Evolutionary conservation across 2,329 filamentous ascomycete genomes (phyloP).

Genomic region (Penicillium janthinellum): DNA sequence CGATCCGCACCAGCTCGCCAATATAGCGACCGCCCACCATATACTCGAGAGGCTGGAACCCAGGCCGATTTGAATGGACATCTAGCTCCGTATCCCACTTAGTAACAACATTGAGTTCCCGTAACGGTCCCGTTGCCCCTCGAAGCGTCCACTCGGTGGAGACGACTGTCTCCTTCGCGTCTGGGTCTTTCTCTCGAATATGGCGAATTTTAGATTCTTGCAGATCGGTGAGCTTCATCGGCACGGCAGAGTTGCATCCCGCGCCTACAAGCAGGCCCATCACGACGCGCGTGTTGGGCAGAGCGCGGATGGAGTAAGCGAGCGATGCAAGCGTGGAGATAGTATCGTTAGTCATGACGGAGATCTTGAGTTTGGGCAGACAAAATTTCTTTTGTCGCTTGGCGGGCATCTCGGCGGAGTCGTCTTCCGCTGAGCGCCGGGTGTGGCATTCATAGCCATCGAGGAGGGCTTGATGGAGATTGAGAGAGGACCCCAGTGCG

Average conservation of each 20-base stretch:
- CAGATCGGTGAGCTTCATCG: conserved; percentile 63
- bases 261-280: conserved; percentile 80
- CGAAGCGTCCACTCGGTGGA: conserved; percentile 82
- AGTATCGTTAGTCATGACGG: conserved; percentile 76
- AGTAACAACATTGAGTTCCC: conserved; percentile 62
- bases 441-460: conserved; percentile 48
- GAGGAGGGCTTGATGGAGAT: conserved; percentile 37
- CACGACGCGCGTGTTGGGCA: conserved; percentile 61
- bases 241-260: conserved; percentile 74
- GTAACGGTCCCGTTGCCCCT: conserved; percentile 65
- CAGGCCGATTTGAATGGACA: conserved; percentile 63
- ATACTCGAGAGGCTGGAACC: conserved; percentile 78
- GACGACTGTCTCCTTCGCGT: conserved; percentile 64
- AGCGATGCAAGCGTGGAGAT: conserved; percentile 77
- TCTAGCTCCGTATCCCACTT: conserved; percentile 69
- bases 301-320: conserved; percentile 66
- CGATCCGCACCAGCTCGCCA: conserved; percentile 70
- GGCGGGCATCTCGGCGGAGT: conserved; percentile 22
- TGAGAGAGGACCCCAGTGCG: conserved; percentile 38
- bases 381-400: conserved; percentile 35
- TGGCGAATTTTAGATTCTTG: conserved; percentile 60
- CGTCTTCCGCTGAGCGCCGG: conserved; percentile 32
- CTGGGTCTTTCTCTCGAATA: conserved; percentile 47
- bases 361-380: conserved; percentile 66
- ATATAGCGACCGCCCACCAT: conserved; percentile 75